Base-by-base conservation (phyloP, 2,329 filamentous ascomycete species). In the Pyrenochaeta sp. region DNA sequence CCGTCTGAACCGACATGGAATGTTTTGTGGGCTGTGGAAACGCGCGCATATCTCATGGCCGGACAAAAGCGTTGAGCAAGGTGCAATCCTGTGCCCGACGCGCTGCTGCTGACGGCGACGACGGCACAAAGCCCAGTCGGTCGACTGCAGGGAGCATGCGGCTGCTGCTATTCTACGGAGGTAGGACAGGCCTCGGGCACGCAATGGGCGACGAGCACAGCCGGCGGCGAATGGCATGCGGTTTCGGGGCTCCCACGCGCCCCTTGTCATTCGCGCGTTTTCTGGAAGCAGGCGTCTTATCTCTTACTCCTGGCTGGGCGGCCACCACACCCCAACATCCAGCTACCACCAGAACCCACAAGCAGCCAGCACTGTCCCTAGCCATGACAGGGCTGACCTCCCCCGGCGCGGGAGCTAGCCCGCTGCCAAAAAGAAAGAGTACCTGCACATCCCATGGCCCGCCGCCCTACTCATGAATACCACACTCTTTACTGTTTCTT, bases 401-500 rank as follows among this genome's bases (percentile, higher is more conserved):
- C 60, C 66, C 69, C 62, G 60, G 70, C 68, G 67, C 71, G 67
- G 68, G 63, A 68, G 68, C 71, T 73, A 72, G 64, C 52, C 60
- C 54, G 53, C 60, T 54, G 58, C 61, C 64, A 61, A 72, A 69
- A 68, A 67, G 58, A 63, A 67, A 63, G 60, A 71, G 64, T 67
- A 63, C 69, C 68, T 72, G 68, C 66, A 66, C 67, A 65, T 65
- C 47, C 61, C 54, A 63, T 64, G 50, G 54, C 54, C 62, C 47
- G 55, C 51, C 51, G 54, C 54, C 54, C 54, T 60, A 52, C 56
- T 57, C 43, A 51, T 56, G 46, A 56, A 37, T 41, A 45, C 47
- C 27, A 41, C 56, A 42, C 49, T 51, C 44, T 39, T 31, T 48
- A 37, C 27, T 52, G 35, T 60, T 58, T 49, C 56, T 42, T 51